A percentile compares a stretch with the other conserved stretches of the same genome.
Conservation (phyloP, 2,329 filamentous ascomycete genomes). For the Sclerotinia sclerotiorum region DNA sequence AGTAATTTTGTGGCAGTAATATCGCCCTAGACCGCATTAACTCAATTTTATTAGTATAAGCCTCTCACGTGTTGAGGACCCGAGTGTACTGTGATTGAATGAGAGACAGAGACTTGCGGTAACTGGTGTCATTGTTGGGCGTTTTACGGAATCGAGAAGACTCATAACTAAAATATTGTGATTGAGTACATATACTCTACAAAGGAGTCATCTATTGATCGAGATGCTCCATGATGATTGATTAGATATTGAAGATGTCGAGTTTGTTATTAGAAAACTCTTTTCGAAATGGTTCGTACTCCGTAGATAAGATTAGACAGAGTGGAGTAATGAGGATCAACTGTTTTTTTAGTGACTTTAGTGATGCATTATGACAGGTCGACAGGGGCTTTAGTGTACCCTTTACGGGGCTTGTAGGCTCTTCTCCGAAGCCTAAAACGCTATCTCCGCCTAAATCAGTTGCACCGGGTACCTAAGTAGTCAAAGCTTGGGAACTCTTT, state of each 20-base stretch:
- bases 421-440: slow-evolving; percentile 18
- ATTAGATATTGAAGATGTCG: not conserved
- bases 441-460: slow-evolving; percentile 9
- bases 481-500: slow-evolving; percentile 9
- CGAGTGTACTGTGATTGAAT: not conserved
- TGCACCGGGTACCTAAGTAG: not conserved
- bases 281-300: not conserved
- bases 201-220: not conserved
- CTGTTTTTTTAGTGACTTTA: not conserved
- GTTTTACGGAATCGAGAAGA: not conserved
- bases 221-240: not conserved
- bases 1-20: not conserved
- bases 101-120: not conserved
- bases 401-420: not conserved
- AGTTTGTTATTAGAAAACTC: not conserved
- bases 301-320: not conserved
- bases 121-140: not conserved
- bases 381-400: not conserved
- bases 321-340: not conserved
- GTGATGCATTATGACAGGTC: slow-evolving; percentile 3
- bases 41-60: not conserved
- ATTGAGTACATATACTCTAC: not conserved
- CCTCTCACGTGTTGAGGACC: not conserved
- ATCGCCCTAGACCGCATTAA: not conserved
- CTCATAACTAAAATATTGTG: not conserved